Evolutionary conservation across 768 basidiomycete species (phyloP).

Genomic region (Chalciporus sphaerocephalus): DNA sequence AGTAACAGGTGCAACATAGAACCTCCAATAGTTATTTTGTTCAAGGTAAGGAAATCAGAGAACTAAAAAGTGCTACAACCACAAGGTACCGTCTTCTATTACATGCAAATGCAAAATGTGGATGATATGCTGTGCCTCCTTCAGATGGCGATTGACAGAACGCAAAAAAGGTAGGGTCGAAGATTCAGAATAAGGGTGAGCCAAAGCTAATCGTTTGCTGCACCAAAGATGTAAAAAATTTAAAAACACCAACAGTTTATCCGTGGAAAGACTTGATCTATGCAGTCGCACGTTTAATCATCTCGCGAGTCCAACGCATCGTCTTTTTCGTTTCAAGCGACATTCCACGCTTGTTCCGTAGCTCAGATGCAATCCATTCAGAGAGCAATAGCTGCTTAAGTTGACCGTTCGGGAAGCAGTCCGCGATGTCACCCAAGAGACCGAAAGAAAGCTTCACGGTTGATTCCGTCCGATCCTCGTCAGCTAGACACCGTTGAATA

Average conservation of each 20-base stretch:
- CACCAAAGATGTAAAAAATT: conserved; percentile 34
- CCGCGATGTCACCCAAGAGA: conserved; percentile 89
- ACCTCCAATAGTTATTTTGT: conserved; percentile 13
- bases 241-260: conserved; percentile 25
- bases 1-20: conserved; percentile 6
- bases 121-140: conserved; percentile 59
- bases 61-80: conserved; percentile 27
- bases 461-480: conserved; percentile 81
- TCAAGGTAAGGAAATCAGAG: not conserved
- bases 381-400: conserved; percentile 74
- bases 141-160: conserved; percentile 54
- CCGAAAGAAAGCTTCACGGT: conserved; percentile 76
- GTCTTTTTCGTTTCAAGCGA: conserved; percentile 80
- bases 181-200: conserved; percentile 10
- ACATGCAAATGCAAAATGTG: conserved; percentile 49
- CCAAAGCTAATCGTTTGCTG: conserved; percentile 44
- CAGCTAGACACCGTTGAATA: conserved; percentile 66
- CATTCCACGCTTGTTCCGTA: conserved; percentile 72
- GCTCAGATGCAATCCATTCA: conserved; percentile 73
- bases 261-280: conserved; percentile 38
- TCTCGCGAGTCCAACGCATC: conserved; percentile 91
- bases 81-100: conserved; percentile 44
- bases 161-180: conserved; percentile 11
- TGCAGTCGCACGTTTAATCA: conserved; percentile 76
- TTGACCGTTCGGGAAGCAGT: conserved; percentile 76